phyloP scores from a whole-genome alignment of 2,329 filamentous ascomycete genomes.

The Gnomoniopsis sp. region DNA sequence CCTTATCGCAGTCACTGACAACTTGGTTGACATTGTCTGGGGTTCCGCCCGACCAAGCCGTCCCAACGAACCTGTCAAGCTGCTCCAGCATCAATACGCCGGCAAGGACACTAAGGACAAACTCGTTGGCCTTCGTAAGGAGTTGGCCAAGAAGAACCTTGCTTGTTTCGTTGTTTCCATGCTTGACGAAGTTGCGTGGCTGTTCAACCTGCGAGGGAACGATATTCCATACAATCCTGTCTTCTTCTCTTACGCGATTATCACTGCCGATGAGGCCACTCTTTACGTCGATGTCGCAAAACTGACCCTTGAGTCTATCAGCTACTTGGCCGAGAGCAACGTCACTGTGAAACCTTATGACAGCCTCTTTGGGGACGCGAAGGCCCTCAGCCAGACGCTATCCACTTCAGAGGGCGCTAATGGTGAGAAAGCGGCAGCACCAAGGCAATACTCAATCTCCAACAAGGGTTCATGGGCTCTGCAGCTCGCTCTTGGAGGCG shows the following conservation, averaged over 20 bases:
- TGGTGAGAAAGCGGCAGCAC: conserved; percentile 25
- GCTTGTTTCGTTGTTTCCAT: conserved; percentile 87
- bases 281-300: conserved; percentile 84
- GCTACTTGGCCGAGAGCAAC: conserved; percentile 65
- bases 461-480: conserved; percentile 92
- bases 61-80: conserved; percentile 71
- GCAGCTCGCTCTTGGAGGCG: conserved; percentile 79
- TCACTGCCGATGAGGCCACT: conserved; percentile 73
- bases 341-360: conserved; percentile 80
- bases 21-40: conserved; percentile 93
- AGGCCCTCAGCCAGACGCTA: conserved; percentile 51
- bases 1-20: conserved; percentile 71
- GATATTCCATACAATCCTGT: conserved; percentile 98
- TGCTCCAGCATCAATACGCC: conserved; percentile 69
- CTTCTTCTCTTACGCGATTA: conserved; percentile 92
- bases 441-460: conserved; percentile 76
- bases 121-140: conserved; percentile 81
- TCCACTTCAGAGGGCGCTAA: conserved; percentile 23
- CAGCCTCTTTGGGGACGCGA: conserved; percentile 75
- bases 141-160: conserved; percentile 85
- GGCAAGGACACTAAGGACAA: conserved; percentile 83
- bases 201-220: conserved; percentile 94
- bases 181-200: conserved; percentile 95
- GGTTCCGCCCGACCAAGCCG: conserved; percentile 66
- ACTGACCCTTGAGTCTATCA: conserved; percentile 63